Evolutionary conservation across 1,139 yeast species (phyloP).

Genomic region (Blastobotrys raffinosifermentans): DNA sequence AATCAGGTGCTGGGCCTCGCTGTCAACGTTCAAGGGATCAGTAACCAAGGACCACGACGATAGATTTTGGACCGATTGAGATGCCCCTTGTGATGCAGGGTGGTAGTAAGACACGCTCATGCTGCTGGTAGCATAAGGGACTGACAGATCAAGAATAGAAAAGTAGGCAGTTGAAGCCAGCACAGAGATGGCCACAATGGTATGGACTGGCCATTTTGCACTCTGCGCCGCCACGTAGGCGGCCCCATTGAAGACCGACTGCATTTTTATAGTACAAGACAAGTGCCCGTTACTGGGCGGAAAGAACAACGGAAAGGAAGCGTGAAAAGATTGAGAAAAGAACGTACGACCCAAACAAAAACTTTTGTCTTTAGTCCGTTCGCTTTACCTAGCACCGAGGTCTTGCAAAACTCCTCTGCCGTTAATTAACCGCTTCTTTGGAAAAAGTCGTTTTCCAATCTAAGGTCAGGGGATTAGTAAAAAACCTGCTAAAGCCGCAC

Average conservation of each 20-base stretch:
- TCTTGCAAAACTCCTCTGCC: no score
- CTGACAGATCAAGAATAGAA: conserved; percentile 73
- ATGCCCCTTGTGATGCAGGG: conserved; percentile 12
- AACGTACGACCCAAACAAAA: no score
- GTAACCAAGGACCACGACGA: conserved; percentile 27
- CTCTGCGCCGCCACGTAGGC: conserved; percentile 51
- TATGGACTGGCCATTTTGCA: conserved; percentile 85
- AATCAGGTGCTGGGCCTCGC: conserved; percentile 40
- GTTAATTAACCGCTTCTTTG: no score
- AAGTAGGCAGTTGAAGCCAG: conserved; percentile 79
- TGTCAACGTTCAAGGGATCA: conserved; percentile 23
- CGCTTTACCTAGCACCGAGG: no score
- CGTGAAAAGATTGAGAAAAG: no score
- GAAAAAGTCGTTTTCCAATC: no score
- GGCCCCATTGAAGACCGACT: conserved; percentile 7
- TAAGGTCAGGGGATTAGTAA: no score
- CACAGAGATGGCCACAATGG: conserved; percentile 66
- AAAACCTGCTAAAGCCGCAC: no score
- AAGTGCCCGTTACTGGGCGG: no score
- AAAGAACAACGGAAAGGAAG: no score
- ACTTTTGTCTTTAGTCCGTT: no score
- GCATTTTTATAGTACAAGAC: no score
- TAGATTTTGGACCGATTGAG: conserved; percentile 12
- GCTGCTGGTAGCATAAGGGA: conserved; percentile 36
- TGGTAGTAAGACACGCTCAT: conserved; percentile 25